These are phyloP conservation scores for Wickerhamomyces hampshirensis DNA, from an alignment of 805 yeast genomes.

Conservation along the genomic window DNA sequence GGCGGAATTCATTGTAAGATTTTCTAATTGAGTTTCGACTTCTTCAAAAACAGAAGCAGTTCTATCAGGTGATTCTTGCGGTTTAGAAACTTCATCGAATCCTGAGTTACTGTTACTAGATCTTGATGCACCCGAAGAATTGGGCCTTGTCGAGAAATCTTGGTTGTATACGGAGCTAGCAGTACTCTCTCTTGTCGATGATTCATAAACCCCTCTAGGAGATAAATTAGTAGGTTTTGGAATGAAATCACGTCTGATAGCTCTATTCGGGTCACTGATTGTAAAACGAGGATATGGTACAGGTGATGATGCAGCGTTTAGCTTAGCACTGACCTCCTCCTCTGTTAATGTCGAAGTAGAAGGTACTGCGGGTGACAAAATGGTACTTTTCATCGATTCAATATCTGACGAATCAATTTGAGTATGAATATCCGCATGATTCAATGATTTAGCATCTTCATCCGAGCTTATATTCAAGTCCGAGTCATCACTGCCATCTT, in stretches of 20 bases:
- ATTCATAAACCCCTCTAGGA: too few relatives aligned
- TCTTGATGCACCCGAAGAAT: not conserved
- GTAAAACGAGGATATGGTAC: conserved; percentile 8
- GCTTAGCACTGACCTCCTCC: not conserved
- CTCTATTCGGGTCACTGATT: conserved; percentile 11
- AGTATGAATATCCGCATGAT: not conserved
- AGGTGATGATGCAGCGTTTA: conserved; percentile 1
- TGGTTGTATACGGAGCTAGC: conserved; percentile 11
- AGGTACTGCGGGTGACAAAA: conserved; percentile 8
- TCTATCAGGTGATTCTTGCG: conserved; percentile 1
- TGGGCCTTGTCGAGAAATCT: conserved; percentile 6
- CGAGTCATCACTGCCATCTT: not conserved
- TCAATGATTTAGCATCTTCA: not conserved
- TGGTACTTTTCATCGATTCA: conserved; percentile 16
- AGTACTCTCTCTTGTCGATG: conserved; percentile 1
- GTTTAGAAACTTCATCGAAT: conserved; percentile 1
- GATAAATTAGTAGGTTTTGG: too few relatives aligned
- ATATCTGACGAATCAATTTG: conserved; percentile 6
- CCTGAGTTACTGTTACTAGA: not conserved
- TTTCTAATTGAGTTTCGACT: conserved; percentile 16
- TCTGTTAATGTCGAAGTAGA: conserved; percentile 8
- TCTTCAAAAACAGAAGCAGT: conserved; percentile 15
- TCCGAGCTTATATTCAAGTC: not conserved
- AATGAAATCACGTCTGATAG: too few relatives aligned
- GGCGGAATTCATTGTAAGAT: conserved; percentile 13